A percentile compares a stretch with the other conserved stretches of the same genome.
phyloP scores from a whole-genome alignment of 1,139 yeast genomes.

The Yamadazyma buinensis region DNA sequence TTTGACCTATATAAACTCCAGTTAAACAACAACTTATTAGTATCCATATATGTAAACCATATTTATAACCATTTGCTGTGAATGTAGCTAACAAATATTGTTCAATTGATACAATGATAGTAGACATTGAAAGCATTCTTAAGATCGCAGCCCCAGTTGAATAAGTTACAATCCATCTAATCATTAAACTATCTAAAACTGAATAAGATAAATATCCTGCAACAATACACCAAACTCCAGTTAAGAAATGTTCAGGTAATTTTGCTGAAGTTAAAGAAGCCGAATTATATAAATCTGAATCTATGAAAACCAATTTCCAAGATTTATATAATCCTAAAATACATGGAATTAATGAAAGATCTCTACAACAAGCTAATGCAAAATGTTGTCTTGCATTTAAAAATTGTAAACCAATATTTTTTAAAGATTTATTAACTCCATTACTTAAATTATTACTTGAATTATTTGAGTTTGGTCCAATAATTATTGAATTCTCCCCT shows the following conservation, averaged over 20 bases:
- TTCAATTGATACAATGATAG: slow-evolving; percentile 67
- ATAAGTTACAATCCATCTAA: slow-evolving; percentile 90
- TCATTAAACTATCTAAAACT: slow-evolving; percentile 84
- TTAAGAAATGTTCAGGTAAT: slow-evolving; percentile 65
- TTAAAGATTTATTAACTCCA: slow-evolving; percentile 24
- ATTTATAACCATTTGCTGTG: slow-evolving; percentile 46
- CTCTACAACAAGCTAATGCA: slow-evolving; percentile 68
- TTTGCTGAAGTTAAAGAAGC: slow-evolving; percentile 45
- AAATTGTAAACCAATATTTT: slow-evolving; percentile 59
- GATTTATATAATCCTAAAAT: slow-evolving; percentile 52
- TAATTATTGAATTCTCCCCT: slow-evolving; percentile 14
- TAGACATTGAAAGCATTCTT: slow-evolving; percentile 77
- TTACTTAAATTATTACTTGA: slow-evolving; percentile 1
- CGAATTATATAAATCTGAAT: slow-evolving; percentile 15
- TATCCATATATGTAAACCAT: slow-evolving; percentile 88
- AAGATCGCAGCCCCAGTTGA: slow-evolving; percentile 85
- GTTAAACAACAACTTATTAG: slow-evolving; percentile 82
- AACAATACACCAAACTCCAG: slow-evolving; percentile 82
- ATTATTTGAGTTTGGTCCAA: slow-evolving; percentile 7
- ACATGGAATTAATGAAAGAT: slow-evolving; percentile 66
- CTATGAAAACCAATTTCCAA: slow-evolving; percentile 44
- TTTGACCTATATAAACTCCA: slow-evolving; percentile 78
- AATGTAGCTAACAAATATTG: slow-evolving; percentile 63
- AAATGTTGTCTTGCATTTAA: slow-evolving; percentile 76
- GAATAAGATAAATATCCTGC: slow-evolving; percentile 81